These are phyloP conservation scores for Phoma sp. DNA, from an alignment of 2,329 filamentous ascomycete species.

Conservation along the genomic window DNA sequence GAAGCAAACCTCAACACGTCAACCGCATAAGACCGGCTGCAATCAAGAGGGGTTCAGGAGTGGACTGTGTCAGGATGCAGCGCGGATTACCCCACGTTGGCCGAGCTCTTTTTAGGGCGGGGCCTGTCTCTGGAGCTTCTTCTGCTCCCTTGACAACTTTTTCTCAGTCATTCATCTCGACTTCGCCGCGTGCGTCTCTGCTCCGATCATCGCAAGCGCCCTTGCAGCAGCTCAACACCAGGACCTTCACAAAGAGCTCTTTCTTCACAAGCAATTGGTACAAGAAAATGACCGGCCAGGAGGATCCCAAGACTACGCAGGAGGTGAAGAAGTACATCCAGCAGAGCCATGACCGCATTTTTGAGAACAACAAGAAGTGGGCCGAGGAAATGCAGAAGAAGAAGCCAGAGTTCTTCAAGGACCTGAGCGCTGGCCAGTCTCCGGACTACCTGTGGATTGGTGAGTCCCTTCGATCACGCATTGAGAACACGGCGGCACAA, in stretches of 20 bases:
- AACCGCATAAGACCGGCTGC: constrained; percentile 30
- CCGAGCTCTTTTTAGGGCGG: constrained; percentile 23
- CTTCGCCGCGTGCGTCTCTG: neutral
- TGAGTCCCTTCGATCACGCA: constrained; percentile 23
- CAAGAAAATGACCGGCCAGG: constrained; percentile 31
- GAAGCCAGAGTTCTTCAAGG: constrained; percentile 71
- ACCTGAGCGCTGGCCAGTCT: constrained; percentile 69
- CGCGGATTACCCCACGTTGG: constrained; percentile 33
- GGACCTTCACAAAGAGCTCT: constrained; percentile 15
- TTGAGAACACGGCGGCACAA: neutral
- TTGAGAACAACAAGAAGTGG: constrained; percentile 73
- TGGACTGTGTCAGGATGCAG: constrained; percentile 29
- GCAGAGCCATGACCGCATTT: constrained; percentile 71
- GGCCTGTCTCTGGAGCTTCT: constrained; percentile 8
- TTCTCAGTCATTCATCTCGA: neutral
- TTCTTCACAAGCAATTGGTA: constrained; percentile 21
- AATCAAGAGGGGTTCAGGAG: constrained; percentile 19
- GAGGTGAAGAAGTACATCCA: constrained; percentile 61
- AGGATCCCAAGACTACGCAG: constrained; percentile 25
- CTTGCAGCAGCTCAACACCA: constrained; percentile 7
- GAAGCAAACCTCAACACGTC: constrained; percentile 29
- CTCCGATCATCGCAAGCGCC: constrained; percentile 7
- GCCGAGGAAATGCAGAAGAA: constrained; percentile 64
- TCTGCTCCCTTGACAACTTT: neutral
- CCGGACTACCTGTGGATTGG: constrained; percentile 70